phyloP scores from a whole-genome alignment of 1,284 basidiomycete species.

The Sporisorium scitamineum region DNA sequence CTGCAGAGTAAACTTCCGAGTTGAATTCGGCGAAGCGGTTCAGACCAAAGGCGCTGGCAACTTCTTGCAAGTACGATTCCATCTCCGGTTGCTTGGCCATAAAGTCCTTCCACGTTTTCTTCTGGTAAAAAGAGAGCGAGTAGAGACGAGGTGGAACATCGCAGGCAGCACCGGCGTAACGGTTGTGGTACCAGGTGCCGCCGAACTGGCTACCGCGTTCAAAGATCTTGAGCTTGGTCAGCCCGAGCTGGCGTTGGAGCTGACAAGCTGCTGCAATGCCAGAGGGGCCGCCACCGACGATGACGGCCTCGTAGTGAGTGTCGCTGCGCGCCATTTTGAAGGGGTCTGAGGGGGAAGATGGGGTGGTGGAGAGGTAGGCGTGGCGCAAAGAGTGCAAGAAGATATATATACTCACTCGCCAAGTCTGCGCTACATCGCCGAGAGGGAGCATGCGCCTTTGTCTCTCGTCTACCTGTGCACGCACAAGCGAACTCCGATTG shows the following conservation, averaged over 20 bases:
- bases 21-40: slow-evolving; percentile 31
- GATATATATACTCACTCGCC: too few species aligned
- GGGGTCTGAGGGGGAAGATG: neutral
- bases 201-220: slow-evolving; percentile 34
- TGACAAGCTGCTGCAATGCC: slow-evolving; percentile 40
- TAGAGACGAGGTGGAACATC: slow-evolving; percentile 59
- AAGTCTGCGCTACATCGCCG: too few species aligned
- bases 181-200: slow-evolving; percentile 55
- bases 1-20: slow-evolving; percentile 36
- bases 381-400: too few species aligned
- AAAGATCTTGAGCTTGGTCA: slow-evolving; percentile 41
- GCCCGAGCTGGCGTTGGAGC: slow-evolving; percentile 30
- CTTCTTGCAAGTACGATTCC: slow-evolving; percentile 40
- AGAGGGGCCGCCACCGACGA: slow-evolving; percentile 47
- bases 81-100: slow-evolving; percentile 46
- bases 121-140: slow-evolving; percentile 46
- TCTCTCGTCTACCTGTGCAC: too few species aligned
- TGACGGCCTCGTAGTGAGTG: slow-evolving; percentile 45
- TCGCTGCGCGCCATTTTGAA: slow-evolving; percentile 7
- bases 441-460: too few species aligned
- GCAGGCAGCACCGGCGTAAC: slow-evolving; percentile 52
- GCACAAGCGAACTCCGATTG: too few species aligned
- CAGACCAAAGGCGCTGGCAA: slow-evolving; percentile 31
- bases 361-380: too few species aligned
- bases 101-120: slow-evolving; percentile 31